phyloP scores from a whole-genome alignment of 345 rosid species.

The Tarenaya hassleriana region DNA sequence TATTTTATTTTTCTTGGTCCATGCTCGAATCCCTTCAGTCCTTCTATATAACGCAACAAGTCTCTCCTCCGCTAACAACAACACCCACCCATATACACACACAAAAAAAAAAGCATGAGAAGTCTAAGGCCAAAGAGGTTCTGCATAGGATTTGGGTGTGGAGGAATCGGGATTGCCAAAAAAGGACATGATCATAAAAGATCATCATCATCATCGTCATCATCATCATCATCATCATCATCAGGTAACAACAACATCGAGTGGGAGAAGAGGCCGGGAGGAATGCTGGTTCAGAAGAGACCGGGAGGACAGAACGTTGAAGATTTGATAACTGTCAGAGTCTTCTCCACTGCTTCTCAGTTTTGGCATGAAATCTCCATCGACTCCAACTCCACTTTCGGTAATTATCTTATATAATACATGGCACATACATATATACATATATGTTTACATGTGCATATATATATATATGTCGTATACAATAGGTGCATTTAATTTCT shows the following conservation, averaged over 20 bases:
- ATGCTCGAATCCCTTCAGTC: slow-evolving; percentile 4
- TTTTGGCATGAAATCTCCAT: slow-evolving; percentile 66
- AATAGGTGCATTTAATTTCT: background rate
- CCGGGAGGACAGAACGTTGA: slow-evolving; percentile 32
- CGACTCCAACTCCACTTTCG: slow-evolving; percentile 79
- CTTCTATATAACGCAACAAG: slow-evolving; percentile 26
- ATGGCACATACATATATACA: background rate
- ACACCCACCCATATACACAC: background rate
- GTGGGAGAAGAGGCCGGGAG: slow-evolving; percentile 95
- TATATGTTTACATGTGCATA: background rate
- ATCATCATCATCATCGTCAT: slow-evolving; percentile 10
- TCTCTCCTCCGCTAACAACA: slow-evolving; percentile 12
- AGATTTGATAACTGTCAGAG: slow-evolving; percentile 49
- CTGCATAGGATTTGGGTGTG: slow-evolving; percentile 50
- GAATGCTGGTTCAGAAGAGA: slow-evolving; percentile 91
- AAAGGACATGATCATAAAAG: slow-evolving; percentile 25
- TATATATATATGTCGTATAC: background rate
- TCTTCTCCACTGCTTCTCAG: slow-evolving; percentile 56
- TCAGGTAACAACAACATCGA: slow-evolving; percentile 43
- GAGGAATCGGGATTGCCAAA: slow-evolving; percentile 24
- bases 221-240: slow-evolving; percentile 11
- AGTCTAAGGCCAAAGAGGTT: slow-evolving; percentile 71
- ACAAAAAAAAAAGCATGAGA: slow-evolving; percentile 32
- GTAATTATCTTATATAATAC: too few species aligned
- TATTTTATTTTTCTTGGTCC: background rate